A percentile compares a stretch with the other conserved stretches of the same genome.
Evolutionary conservation across 768 basidiomycete genomes (phyloP).

Genomic region (Jaapia argillacea): DNA sequence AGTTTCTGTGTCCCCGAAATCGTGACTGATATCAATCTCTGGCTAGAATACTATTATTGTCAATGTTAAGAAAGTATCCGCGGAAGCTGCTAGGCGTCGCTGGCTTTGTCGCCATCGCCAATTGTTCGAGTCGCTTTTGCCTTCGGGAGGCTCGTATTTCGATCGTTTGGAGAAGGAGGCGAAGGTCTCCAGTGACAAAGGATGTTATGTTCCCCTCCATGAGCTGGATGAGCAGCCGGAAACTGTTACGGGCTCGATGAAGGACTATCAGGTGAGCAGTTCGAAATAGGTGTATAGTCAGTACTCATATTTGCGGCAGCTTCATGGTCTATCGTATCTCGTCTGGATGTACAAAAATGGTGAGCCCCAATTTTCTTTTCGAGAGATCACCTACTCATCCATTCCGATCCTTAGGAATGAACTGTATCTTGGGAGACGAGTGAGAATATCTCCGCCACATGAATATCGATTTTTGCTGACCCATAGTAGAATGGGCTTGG

Average conservation of each 20-base stretch:
- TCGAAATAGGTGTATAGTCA: slow-evolving; percentile 2
- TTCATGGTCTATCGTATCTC: slow-evolving; percentile 57
- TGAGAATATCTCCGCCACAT: no score
- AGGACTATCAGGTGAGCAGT: slow-evolving; percentile 53
- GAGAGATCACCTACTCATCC: background rate
- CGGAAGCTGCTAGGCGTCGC: slow-evolving; percentile 31
- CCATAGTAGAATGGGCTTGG: slow-evolving; percentile 44
- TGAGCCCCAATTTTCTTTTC: slow-evolving; percentile 16
- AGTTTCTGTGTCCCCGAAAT: background rate
- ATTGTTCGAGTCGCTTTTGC: slow-evolving; percentile 38
- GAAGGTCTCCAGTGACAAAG: slow-evolving; percentile 10
- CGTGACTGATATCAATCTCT: background rate
- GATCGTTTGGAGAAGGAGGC: slow-evolving; percentile 22
- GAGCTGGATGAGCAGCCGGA: slow-evolving; percentile 36
- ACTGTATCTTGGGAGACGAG: slow-evolving; percentile 67
- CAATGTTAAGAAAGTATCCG: slow-evolving; percentile 24
- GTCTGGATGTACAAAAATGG: slow-evolving; percentile 62
- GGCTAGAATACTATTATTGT: slow-evolving; percentile 29
- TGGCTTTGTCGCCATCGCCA: slow-evolving; percentile 36
- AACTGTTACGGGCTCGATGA: slow-evolving; percentile 49
- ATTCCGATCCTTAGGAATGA: slow-evolving; percentile 34
- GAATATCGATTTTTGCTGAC: no score
- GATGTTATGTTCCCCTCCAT: slow-evolving; percentile 24
- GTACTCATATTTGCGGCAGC: slow-evolving; percentile 21
- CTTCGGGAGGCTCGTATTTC: slow-evolving; percentile 27